These are phyloP conservation scores for Dictyostelium firmibasis DNA, from an alignment of 78 protist species.

Conservation along the genomic window DNA sequence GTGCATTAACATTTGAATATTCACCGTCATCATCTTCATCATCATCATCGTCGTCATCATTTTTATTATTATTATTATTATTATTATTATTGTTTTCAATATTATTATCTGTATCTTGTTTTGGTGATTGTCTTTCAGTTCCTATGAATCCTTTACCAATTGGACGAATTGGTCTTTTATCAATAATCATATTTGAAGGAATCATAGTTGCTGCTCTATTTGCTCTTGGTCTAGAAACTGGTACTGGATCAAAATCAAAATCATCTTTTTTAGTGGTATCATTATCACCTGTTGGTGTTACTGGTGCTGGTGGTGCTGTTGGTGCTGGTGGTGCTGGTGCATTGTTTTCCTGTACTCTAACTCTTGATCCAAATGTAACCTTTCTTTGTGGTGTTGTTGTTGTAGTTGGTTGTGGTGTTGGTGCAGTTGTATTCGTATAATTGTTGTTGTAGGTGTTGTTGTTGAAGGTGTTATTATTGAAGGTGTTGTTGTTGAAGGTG, in stretches of 20 bases:
- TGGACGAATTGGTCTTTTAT: conserved; percentile 21
- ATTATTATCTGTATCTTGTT: not conserved
- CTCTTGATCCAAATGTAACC: conserved; percentile 27
- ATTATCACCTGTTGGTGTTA: not conserved
- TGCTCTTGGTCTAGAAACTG: conserved; percentile 54
- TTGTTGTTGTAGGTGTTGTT: not conserved
- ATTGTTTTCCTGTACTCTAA: not conserved
- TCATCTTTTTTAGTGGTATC: not conserved
- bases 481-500: not conserved
- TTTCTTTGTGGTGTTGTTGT: conserved; percentile 3
- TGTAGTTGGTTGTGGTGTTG: not conserved
- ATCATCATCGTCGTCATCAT: conserved; percentile 15
- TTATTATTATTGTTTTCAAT: not conserved
- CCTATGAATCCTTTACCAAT: conserved; percentile 17
- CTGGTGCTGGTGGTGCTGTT: not conserved
- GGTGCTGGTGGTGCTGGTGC: not conserved
- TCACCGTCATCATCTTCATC: conserved; percentile 25
- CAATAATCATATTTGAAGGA: not conserved
- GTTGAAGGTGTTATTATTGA: not conserved
- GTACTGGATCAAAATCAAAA: conserved; percentile 46
- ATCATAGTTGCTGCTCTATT: conserved; percentile 55
- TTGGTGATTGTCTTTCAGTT: not conserved
- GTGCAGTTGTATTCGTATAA: not conserved
- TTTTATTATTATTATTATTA: not conserved
- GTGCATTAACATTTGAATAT: not conserved